phyloP scores from a whole-genome alignment of 2,329 filamentous ascomycete species.

The Hypoxylon sp. region DNA sequence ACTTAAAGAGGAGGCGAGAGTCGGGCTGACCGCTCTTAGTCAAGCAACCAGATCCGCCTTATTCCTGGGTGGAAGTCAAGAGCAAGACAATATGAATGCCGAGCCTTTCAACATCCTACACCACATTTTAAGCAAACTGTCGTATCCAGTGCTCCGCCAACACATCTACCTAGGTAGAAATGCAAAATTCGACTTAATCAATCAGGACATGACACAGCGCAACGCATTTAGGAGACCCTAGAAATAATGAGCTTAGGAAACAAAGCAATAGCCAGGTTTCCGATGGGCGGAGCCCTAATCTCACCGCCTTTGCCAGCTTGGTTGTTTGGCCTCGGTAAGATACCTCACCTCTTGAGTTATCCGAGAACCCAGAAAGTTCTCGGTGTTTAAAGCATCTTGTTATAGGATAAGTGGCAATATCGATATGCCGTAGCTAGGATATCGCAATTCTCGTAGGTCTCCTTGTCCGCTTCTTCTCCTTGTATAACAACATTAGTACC shows the following conservation, averaged over 20 bases:
- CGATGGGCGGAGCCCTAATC: background rate
- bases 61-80: constrained; percentile 1
- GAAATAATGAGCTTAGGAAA: constrained; percentile 8
- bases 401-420: background rate
- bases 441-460: constrained; percentile 17
- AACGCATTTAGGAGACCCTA: background rate
- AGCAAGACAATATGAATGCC: constrained; percentile 12
- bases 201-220: background rate
- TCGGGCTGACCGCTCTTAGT: background rate
- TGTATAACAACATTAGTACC: background rate
- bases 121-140: constrained; percentile 4
- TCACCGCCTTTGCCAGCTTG: background rate
- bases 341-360: background rate
- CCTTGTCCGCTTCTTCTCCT: background rate
- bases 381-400: background rate
- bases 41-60: background rate
- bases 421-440: background rate
- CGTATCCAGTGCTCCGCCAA: constrained; percentile 3
- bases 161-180: constrained; percentile 8
- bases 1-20: background rate
- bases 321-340: background rate
- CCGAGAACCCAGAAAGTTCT: background rate
- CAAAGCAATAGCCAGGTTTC: background rate
- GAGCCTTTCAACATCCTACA: constrained; percentile 6
- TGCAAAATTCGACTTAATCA: background rate